These are phyloP conservation scores for Phytophthora sojae DNA, from an alignment of 352 stramenopile species.

Conservation along the genomic window DNA sequence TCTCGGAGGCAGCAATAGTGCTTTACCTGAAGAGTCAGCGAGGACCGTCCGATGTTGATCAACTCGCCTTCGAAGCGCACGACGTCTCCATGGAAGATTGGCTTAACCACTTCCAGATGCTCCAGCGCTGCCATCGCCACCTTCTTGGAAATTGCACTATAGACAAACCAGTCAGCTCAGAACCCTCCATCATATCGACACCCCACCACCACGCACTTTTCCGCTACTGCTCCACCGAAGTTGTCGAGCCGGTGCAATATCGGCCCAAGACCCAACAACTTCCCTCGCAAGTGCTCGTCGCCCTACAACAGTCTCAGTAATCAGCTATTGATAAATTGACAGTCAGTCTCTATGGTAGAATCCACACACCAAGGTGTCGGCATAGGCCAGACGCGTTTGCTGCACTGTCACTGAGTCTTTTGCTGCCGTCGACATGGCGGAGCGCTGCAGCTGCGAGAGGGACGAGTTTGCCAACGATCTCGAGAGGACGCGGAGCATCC, in stretches of 20 bases:
- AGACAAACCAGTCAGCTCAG: neutral
- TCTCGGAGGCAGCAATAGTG: neutral
- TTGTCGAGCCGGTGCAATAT: constrained; percentile 62
- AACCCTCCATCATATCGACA: neutral
- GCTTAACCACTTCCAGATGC: constrained; percentile 43
- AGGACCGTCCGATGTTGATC: constrained; percentile 44
- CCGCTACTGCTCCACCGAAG: constrained; percentile 46
- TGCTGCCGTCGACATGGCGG: constrained; percentile 10
- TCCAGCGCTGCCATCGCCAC: constrained; percentile 34
- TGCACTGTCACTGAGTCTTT: constrained; percentile 20
- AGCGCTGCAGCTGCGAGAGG: neutral
- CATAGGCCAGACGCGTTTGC: constrained; percentile 53
- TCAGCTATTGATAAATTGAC: neutral
- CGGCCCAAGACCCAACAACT: constrained; percentile 55
- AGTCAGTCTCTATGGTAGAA: neutral
- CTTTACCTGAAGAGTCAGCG: constrained; percentile 43
- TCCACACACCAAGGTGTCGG: constrained; percentile 51
- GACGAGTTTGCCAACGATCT: neutral
- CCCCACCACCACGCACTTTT: constrained; percentile 33
- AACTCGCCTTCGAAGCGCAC: constrained; percentile 49
- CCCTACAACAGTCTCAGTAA: constrained; percentile 27
- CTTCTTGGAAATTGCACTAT: constrained; percentile 23
- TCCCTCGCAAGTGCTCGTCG: constrained; percentile 56
- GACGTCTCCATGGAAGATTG: constrained; percentile 48
- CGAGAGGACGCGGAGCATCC: constrained; percentile 10